Conservation (phyloP, 2,329 filamentous ascomycete species). For the Epichloe baconii region DNA sequence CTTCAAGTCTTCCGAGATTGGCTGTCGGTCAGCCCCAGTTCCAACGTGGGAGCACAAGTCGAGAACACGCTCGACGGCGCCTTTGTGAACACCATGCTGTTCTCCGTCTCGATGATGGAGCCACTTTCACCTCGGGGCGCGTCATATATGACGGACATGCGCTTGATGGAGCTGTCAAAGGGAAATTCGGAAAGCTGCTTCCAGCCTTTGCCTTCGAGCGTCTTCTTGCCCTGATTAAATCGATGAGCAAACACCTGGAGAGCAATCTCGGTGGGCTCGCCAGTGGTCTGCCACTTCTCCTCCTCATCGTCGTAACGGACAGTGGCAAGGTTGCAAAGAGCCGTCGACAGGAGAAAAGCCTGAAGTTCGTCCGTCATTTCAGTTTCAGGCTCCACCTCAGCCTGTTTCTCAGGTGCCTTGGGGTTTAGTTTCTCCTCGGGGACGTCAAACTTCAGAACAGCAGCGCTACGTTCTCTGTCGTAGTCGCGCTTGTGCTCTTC, state of each 20-base stretch:
- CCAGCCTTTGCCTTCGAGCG: constrained; percentile 40
- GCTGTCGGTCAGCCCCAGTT: constrained; percentile 25
- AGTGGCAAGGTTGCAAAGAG: constrained; percentile 53
- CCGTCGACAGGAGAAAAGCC: constrained; percentile 40
- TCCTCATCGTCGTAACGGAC: constrained; percentile 42
- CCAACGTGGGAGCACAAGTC: constrained; percentile 41
- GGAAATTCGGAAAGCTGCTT: constrained; percentile 57
- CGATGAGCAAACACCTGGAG: constrained; percentile 63
- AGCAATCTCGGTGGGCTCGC: constrained; percentile 64
- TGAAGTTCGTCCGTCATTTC: constrained; percentile 36
- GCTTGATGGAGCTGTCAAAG: constrained; percentile 68
- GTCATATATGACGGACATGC: constrained; percentile 65
- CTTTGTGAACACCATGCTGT: constrained; percentile 47
- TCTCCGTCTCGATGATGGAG: constrained; percentile 25
- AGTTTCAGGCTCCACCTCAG: constrained; percentile 24
- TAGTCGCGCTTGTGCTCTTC: constrained; percentile 37
- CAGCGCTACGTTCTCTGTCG: constrained; percentile 45
- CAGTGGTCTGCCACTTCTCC: constrained; percentile 50
- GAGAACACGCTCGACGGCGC: constrained; percentile 47
- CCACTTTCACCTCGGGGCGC: constrained; percentile 27
- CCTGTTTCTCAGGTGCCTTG: constrained; percentile 11
- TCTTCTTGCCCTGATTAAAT: constrained; percentile 46
- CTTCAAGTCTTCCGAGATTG: constrained; percentile 38
- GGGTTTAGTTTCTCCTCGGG: constrained; percentile 40
- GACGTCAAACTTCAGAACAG: constrained; percentile 49